Percentiles rank a stretch among this genome's conserved stretches.
Evolutionary conservation across 2,329 filamentous ascomycete species (phyloP).

Genomic region (Pestalotiopsis sp.): DNA sequence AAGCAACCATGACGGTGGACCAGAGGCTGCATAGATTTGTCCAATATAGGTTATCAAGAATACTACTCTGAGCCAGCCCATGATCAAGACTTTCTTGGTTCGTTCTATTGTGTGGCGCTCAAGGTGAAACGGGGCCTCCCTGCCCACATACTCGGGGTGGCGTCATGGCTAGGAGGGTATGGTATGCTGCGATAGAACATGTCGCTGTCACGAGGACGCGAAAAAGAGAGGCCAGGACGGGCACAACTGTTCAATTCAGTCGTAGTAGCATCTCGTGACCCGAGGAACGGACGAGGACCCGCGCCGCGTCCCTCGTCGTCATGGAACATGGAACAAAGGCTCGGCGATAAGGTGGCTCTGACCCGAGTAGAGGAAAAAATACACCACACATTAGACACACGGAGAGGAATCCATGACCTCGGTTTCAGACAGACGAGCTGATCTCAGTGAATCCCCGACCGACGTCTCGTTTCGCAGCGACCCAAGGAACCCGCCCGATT

Average conservation of each 20-base stretch:
- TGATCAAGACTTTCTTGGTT: not conserved
- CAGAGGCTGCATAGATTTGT: not conserved
- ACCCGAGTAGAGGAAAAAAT: not conserved
- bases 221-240: not conserved
- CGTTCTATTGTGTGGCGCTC: not conserved
- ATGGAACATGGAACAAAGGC: not conserved
- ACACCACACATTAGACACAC: not conserved
- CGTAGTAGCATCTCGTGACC: not conserved
- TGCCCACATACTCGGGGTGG: not conserved
- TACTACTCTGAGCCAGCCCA: not conserved
- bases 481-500: constrained; percentile 2
- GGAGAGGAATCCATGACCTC: not conserved
- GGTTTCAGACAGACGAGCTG: not conserved
- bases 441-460: not conserved
- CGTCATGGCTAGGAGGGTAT: not conserved
- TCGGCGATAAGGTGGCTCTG: not conserved
- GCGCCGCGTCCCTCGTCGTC: not conserved
- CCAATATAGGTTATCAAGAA: not conserved
- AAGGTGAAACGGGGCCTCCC: constrained; percentile 1
- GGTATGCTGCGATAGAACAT: constrained; percentile 3
- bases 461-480: not conserved
- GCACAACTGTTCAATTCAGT: not conserved
- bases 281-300: not conserved
- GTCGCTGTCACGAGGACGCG: not conserved
- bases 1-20: not conserved